These are phyloP conservation scores for Zelopaecilomyces penicillatus DNA, from an alignment of 2,329 filamentous ascomycete species.

Conservation along the genomic window DNA sequence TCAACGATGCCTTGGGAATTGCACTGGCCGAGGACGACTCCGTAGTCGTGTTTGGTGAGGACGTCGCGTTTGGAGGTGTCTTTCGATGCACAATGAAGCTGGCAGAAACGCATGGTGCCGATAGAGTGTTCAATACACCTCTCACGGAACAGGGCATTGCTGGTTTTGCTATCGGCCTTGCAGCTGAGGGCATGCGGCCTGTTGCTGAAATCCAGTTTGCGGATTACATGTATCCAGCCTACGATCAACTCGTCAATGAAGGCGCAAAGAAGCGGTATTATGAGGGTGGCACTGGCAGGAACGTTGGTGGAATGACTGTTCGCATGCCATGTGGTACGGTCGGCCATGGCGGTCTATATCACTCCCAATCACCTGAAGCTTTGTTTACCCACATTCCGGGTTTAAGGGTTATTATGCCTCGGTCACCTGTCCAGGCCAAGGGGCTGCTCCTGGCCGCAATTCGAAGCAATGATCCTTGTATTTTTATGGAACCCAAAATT, in stretches of 20 bases:
- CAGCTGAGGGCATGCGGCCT: conserved; percentile 84
- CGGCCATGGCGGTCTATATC: conserved; percentile 80
- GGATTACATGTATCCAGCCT: conserved; percentile 87
- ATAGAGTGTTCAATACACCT: conserved; percentile 94
- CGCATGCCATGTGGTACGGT: conserved; percentile 87
- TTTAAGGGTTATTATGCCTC: conserved; percentile 74
- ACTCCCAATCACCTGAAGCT: conserved; percentile 82
- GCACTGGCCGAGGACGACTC: conserved; percentile 77
- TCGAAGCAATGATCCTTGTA: conserved; percentile 72
- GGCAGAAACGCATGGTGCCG: conserved; percentile 74
- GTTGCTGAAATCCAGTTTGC: conserved; percentile 95
- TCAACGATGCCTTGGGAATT: conserved; percentile 81
- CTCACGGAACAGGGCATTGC: conserved; percentile 90
- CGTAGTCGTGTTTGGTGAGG: conserved; percentile 89
- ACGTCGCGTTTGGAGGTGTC: conserved; percentile 93
- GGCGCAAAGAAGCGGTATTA: conserved; percentile 82
- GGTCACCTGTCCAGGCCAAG: conserved; percentile 82
- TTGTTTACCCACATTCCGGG: conserved; percentile 86
- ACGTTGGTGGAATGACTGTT: conserved; percentile 72
- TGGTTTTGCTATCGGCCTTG: conserved; percentile 85
- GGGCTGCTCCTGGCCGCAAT: conserved; percentile 73
- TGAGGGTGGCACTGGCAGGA: conserved; percentile 48
- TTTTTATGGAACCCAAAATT: conserved; percentile 93
- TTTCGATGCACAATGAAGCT: conserved; percentile 92
- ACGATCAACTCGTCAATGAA: conserved; percentile 91